Evolutionary conservation across 192 early-diverging fungal species (phyloP).

Genomic region (Rhizoclosmatium sp.): DNA sequence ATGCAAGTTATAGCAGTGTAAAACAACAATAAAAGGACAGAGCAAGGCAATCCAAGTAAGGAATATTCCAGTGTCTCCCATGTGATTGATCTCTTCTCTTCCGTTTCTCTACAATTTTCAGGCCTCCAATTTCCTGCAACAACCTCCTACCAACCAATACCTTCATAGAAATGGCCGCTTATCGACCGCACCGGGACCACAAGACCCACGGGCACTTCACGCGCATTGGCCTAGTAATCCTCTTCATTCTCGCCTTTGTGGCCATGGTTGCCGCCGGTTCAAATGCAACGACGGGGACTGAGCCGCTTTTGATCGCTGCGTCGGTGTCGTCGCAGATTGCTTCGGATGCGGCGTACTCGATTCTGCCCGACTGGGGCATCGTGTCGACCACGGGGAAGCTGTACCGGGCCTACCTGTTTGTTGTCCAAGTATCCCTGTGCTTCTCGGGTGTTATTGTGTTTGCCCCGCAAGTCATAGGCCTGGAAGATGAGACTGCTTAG

Average conservation of each 20-base stretch:
- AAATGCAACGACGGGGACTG: background rate
- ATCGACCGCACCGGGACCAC: background rate
- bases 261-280: background rate
- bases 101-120: no score
- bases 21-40: no score
- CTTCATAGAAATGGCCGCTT: no score
- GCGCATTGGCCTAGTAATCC: background rate
- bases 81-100: no score
- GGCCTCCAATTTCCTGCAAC: no score
- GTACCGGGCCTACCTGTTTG: conserved; percentile 2
- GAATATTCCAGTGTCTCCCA: no score
- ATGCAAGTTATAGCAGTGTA: no score
- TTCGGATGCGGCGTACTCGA: background rate
- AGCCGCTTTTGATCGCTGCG: background rate
- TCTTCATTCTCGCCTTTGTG: background rate
- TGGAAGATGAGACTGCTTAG: background rate
- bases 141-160: no score
- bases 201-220: background rate
- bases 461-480: background rate
- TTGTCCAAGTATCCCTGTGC: background rate
- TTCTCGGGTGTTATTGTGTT: background rate
- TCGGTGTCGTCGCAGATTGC: background rate
- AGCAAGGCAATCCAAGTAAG: no score
- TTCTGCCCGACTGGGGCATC: background rate
- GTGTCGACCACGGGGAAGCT: background rate